Evolutionary conservation across 2,329 filamentous ascomycete species (phyloP), one percentile per base, ranked within the genome.

Genomic region (Conoideocrella luteorostrata): DNA sequence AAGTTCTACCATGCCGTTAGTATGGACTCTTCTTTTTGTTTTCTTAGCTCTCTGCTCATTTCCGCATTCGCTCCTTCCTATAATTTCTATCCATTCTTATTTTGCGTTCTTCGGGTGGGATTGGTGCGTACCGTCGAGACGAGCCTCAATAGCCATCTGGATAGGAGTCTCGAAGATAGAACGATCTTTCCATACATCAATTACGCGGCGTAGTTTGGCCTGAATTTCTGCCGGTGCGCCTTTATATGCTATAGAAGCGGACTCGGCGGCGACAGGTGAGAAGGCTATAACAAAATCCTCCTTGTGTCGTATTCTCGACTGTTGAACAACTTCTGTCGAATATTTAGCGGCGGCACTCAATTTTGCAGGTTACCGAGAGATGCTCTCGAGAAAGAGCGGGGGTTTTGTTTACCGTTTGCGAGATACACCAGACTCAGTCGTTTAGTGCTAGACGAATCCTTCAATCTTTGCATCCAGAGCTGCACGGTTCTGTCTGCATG

Each of bases 271-370:
- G 53, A 95, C 77, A 4, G 93, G 90, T 36, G 91, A 85, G 64
- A 95, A 97, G 7, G 93, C 91, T 48, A 85, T 77, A 12, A 96
- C 77, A 55, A 98, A 98, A 56, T 98, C 93, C 42, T 90, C 82
- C 65, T 95, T 96, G 50, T 86, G 83, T 28, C 91, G 84, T 38
- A 88, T 91, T 65, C 94, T 95, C 20, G 90, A 95, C 60, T 97
- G 93, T 62, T 98, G 93, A 18, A 88, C 86, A 46, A 98, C 90
- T 73, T 98, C 93, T 93, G 57, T 43, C 10, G n/a, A 38, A 28
- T n/a, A 17, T 23, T 22, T 10, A n/a, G 12, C 7, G 34, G 38
- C 23, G 33, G 34, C 11, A 24, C 20, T 6, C 10, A 30, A 7
- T 24, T 15, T 22, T 38, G 5, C 17, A 20, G n/a, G 17, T 24